These are phyloP conservation scores for Cyberlindnera amylophila DNA, from an alignment of 805 yeast genomes.

Conservation along the genomic window DNA sequence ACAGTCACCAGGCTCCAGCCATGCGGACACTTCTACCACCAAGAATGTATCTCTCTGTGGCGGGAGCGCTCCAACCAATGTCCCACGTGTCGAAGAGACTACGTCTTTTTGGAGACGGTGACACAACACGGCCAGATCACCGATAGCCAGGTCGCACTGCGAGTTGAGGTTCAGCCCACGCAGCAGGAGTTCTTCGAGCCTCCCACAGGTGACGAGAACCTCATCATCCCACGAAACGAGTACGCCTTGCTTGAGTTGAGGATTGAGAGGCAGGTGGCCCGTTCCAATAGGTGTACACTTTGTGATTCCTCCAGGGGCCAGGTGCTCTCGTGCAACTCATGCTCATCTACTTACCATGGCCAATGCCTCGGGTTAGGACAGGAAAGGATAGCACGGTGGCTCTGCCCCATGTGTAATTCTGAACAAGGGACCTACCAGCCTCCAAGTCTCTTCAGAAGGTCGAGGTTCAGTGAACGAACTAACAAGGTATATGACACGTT, in stretches of 20 bases:
- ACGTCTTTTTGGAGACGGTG: slow-evolving; percentile 34
- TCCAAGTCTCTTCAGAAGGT: slow-evolving; percentile 23
- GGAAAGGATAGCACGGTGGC: slow-evolving; percentile 32
- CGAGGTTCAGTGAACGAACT: slow-evolving; percentile 28
- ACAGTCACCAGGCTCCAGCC: slow-evolving; percentile 32
- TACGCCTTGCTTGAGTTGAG: slow-evolving; percentile 15
- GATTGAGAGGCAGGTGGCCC: slow-evolving; percentile 20
- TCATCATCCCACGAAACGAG: slow-evolving; percentile 3
- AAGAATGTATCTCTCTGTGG: slow-evolving; percentile 57
- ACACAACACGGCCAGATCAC: slow-evolving; percentile 19
- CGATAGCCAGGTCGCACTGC: slow-evolving; percentile 11
- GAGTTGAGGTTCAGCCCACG: slow-evolving; percentile 9
- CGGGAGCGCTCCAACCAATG: slow-evolving; percentile 51
- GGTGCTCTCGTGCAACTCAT: slow-evolving; percentile 27
- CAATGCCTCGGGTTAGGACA: slow-evolving; percentile 35
- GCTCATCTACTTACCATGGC: slow-evolving; percentile 39
- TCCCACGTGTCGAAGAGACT: slow-evolving; percentile 56
- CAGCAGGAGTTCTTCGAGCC: slow-evolving; percentile 20
- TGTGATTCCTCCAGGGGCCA: slow-evolving; percentile 22
- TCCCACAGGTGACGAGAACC: slow-evolving; percentile 6
- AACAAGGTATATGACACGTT: slow-evolving; percentile 24
- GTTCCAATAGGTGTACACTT: slow-evolving; percentile 22
- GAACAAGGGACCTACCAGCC: slow-evolving; percentile 31
- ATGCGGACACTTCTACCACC: slow-evolving; percentile 57
- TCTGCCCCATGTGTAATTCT: slow-evolving; percentile 49